These are phyloP conservation scores for Neurospora africana DNA, from an alignment of 495 filamentous ascomycete species.

Conservation along the genomic window DNA sequence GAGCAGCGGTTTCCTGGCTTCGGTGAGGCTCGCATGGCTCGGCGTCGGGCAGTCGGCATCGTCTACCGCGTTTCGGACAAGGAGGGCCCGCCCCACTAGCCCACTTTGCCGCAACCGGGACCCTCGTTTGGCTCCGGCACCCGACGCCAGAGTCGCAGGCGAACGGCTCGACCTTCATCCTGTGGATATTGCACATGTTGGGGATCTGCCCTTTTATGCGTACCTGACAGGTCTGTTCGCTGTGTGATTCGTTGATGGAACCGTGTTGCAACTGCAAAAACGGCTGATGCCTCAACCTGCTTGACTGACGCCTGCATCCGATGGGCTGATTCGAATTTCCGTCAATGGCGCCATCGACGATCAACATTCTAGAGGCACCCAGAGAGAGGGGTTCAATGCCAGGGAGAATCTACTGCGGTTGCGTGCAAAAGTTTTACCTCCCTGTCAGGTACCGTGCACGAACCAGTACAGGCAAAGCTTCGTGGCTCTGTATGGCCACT, in stretches of 20 bases:
- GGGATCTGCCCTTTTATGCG: neutral
- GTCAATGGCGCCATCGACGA: neutral
- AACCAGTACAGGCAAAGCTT: too few relatives aligned
- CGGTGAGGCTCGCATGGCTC: neutral
- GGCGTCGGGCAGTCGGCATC: neutral
- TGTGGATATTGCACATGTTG: neutral
- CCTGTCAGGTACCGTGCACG: too few relatives aligned
- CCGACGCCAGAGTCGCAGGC: neutral
- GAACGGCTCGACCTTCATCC: neutral
- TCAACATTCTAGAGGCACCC: neutral
- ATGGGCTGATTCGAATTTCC: neutral
- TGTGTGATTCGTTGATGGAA: neutral
- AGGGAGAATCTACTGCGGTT: neutral
- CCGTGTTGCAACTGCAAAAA: neutral
- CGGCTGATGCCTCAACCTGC: neutral
- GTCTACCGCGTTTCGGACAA: neutral
- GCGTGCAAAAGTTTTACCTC: too few relatives aligned
- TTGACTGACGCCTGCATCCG: neutral
- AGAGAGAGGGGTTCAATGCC: neutral
- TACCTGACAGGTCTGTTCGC: neutral
- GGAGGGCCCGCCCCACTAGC: neutral
- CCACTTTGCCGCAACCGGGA: neutral
- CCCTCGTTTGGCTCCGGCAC: neutral
- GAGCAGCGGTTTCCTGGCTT: neutral
- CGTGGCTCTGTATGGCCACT: too few relatives aligned